A percentile compares a stretch with the other conserved stretches of the same genome.
Evolutionary conservation across 441 rosid species (phyloP).

Genomic region (Lepidium campestre): DNA sequence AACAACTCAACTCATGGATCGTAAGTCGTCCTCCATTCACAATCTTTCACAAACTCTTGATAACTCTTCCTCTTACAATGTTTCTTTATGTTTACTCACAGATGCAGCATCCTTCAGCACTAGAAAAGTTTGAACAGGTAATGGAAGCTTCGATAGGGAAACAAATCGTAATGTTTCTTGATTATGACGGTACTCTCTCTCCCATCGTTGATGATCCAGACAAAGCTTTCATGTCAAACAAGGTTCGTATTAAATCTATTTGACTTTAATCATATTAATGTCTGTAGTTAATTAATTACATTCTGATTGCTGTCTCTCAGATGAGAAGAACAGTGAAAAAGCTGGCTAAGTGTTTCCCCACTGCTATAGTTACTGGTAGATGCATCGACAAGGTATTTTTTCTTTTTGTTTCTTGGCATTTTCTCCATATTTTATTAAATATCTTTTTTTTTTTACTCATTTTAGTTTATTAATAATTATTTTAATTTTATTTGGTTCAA

Average conservation of each 20-base stretch:
- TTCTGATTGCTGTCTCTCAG: slow-evolving; percentile 25
- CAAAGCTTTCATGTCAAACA: slow-evolving; percentile 82
- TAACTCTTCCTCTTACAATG: background rate
- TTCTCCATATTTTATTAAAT: background rate
- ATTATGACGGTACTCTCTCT: slow-evolving; percentile 91
- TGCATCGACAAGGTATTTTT: slow-evolving; percentile 86
- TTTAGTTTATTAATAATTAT: background rate
- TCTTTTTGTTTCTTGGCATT: background rate
- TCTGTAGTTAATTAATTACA: background rate
- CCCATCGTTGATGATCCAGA: slow-evolving; percentile 92
- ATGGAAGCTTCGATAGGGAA: slow-evolving; percentile 68
- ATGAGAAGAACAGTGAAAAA: slow-evolving; percentile 79
- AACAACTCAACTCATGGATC: slow-evolving; percentile 52
- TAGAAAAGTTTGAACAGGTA: slow-evolving; percentile 69
- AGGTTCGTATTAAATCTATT: slow-evolving; percentile 38
- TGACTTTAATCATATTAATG: background rate
- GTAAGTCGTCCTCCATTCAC: slow-evolving; percentile 36
- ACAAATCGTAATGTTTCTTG: slow-evolving; percentile 87
- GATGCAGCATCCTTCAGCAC: slow-evolving; percentile 78
- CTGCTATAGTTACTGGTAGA: slow-evolving; percentile 92
- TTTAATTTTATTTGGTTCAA: background rate
- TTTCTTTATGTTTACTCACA: slow-evolving; percentile 17
- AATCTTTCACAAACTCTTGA: background rate
- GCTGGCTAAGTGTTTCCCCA: slow-evolving; percentile 67
- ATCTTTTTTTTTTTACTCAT: background rate